Conservation (phyloP, 257 asterid genomes). For the Forsythia suspensa region DNA sequence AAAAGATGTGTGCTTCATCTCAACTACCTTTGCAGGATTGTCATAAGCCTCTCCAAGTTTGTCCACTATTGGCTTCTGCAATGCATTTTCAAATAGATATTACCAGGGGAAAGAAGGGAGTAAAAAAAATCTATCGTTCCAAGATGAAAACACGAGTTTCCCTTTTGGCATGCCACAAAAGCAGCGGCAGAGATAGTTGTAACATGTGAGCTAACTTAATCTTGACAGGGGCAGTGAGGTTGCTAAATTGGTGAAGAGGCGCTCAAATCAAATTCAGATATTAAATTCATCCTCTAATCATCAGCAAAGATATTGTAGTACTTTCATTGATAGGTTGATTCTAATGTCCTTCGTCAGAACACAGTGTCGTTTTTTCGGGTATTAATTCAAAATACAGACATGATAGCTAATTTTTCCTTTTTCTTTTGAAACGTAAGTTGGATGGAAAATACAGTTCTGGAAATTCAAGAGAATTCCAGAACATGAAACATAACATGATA, state of each 20-base stretch:
- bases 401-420: no score
- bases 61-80: slow-evolving; percentile 88
- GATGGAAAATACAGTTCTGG: background rate
- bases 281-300: background rate
- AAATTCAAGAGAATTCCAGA: background rate
- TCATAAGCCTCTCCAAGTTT: slow-evolving; percentile 90
- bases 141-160: slow-evolving; percentile 1
- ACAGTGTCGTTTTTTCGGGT: no score
- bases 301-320: background rate
- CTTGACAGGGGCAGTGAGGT: slow-evolving; percentile 5
- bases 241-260: background rate
- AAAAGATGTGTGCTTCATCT: slow-evolving; percentile 3
- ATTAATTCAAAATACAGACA: no score
- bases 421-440: background rate
- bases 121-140: background rate
- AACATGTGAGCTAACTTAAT: background rate
- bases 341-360: background rate
- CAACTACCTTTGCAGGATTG: slow-evolving; percentile 65
- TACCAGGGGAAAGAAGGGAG: slow-evolving; percentile 13
- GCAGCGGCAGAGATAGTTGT: background rate
- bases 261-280: slow-evolving; percentile 8
- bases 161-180: slow-evolving; percentile 9
- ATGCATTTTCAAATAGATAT: slow-evolving; percentile 10
- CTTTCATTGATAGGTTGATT: background rate
- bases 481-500: background rate